These are phyloP conservation scores for Leishmania aethiopica DNA, from an alignment of 208 protist genomes.

Conservation along the genomic window DNA sequence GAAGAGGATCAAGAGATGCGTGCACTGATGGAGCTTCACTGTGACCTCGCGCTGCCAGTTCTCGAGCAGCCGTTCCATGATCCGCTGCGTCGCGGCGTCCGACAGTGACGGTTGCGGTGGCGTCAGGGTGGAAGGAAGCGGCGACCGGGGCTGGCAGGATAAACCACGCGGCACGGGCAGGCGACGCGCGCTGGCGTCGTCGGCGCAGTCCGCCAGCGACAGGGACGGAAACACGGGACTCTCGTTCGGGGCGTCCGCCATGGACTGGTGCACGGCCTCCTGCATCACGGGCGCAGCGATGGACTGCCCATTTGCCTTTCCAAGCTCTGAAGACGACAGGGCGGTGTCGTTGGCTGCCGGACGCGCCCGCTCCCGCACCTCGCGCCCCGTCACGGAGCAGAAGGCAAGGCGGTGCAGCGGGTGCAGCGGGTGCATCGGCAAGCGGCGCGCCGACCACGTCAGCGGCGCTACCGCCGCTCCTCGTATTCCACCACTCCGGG, in stretches of 20 bases:
- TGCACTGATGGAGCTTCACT: constrained; percentile 27
- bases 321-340: background rate
- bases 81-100: constrained; percentile 1
- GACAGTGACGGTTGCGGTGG: constrained; percentile 5
- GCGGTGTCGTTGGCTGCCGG: background rate
- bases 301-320: background rate
- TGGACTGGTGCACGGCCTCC: background rate
- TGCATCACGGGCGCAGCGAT: background rate
- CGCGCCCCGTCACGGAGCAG: constrained; percentile 20
- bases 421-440: constrained; percentile 23
- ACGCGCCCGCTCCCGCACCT: constrained; percentile 23
- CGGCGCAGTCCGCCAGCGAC: constrained; percentile 16
- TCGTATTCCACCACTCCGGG: background rate
- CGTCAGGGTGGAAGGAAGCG: background rate
- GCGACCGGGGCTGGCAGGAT: background rate
- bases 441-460: constrained; percentile 5
- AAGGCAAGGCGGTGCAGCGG: constrained; percentile 26
- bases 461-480: constrained; percentile 13
- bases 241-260: background rate
- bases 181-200: constrained; percentile 1
- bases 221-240: constrained; percentile 16
- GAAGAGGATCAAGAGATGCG: constrained; percentile 61
- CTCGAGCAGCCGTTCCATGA: constrained; percentile 9
- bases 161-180: background rate
- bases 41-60: constrained; percentile 29